A percentile compares a stretch with the other conserved stretches of the same genome.
phyloP scores from a whole-genome alignment of 2,329 filamentous ascomycete genomes.

The Ceratocystis smalleyi region DNA sequence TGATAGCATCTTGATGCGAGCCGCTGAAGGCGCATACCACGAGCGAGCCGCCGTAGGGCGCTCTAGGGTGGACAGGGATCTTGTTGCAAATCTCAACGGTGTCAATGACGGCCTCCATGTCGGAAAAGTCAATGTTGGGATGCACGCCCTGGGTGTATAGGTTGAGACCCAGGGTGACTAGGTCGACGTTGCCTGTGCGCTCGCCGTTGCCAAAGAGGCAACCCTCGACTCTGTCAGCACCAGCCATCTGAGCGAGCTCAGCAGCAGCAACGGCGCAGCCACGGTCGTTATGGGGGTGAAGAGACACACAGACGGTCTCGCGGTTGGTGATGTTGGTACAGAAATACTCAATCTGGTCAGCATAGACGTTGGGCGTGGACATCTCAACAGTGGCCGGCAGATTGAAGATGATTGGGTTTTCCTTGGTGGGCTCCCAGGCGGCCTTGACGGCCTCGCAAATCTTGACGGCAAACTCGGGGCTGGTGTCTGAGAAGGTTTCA shows the following conservation, averaged over 20 bases:
- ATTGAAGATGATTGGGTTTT: constrained; percentile 88
- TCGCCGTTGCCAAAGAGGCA: constrained; percentile 92
- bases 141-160: constrained; percentile 86
- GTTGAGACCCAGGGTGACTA: constrained; percentile 83
- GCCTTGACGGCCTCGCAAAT: constrained; percentile 88
- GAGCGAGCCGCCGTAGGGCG: constrained; percentile 78
- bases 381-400: constrained; percentile 92
- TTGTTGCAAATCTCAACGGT: constrained; percentile 86
- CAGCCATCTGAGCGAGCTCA: constrained; percentile 90
- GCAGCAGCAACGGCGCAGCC: constrained; percentile 80
- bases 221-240: constrained; percentile 84
- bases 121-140: constrained; percentile 78
- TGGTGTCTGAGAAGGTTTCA: constrained; percentile 81
- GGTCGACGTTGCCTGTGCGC: constrained; percentile 85
- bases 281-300: constrained; percentile 90
- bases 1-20: constrained; percentile 90
- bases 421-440: constrained; percentile 70
- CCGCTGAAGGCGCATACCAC: constrained; percentile 89
- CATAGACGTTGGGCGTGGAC: constrained; percentile 86
- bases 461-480: constrained; percentile 64
- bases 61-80: constrained; percentile 78
- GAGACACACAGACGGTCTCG: constrained; percentile 73
- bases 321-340: constrained; percentile 70
- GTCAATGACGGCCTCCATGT: constrained; percentile 73
- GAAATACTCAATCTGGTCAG: constrained; percentile 94